Percentiles rank a stretch among this genome's conserved stretches.
Conservation (phyloP, 495 filamentous ascomycete genomes). For the Annulohypoxylon nitens region DNA sequence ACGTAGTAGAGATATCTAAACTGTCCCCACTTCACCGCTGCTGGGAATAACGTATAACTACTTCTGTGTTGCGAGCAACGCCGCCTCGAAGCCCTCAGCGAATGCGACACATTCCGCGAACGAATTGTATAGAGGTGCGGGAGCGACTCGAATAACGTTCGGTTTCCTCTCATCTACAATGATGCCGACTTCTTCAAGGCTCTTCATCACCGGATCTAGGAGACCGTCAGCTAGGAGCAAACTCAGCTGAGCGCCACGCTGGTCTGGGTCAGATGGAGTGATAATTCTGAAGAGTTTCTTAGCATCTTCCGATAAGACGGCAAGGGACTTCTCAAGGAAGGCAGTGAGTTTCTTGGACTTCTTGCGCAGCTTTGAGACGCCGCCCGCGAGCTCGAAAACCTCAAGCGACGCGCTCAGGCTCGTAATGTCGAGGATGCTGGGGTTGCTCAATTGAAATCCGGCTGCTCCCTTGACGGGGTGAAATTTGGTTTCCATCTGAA, state of each 20-base stretch:
- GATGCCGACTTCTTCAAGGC: conserved; percentile 75
- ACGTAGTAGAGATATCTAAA: neutral
- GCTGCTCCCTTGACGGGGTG: conserved; percentile 76
- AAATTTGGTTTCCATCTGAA: conserved; percentile 84
- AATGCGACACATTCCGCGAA: conserved; percentile 86
- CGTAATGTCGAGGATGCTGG: conserved; percentile 73
- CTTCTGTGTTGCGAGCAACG: conserved; percentile 57
- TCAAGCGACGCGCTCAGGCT: conserved; percentile 81
- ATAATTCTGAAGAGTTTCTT: conserved; percentile 77
- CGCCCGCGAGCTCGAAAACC: conserved; percentile 78
- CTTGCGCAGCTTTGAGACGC: conserved; percentile 75
- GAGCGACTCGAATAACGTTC: conserved; percentile 92
- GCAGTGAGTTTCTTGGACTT: conserved; percentile 82
- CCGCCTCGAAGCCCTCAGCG: conserved; percentile 70
- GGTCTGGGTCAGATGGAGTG: conserved; percentile 77
- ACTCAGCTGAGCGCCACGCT: conserved; percentile 90
- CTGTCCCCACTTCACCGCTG: neutral
- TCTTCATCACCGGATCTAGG: conserved; percentile 75
- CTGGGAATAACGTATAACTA: neutral
- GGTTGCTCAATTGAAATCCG: conserved; percentile 79
- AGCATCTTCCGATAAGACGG: conserved; percentile 57
- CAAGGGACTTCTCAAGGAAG: conserved; percentile 81
- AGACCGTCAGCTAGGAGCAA: conserved; percentile 75
- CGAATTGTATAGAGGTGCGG: conserved; percentile 89
- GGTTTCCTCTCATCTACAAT: conserved; percentile 92